Evolutionary conservation across 768 basidiomycete species (phyloP).

Genomic region (Russula vinacea): DNA sequence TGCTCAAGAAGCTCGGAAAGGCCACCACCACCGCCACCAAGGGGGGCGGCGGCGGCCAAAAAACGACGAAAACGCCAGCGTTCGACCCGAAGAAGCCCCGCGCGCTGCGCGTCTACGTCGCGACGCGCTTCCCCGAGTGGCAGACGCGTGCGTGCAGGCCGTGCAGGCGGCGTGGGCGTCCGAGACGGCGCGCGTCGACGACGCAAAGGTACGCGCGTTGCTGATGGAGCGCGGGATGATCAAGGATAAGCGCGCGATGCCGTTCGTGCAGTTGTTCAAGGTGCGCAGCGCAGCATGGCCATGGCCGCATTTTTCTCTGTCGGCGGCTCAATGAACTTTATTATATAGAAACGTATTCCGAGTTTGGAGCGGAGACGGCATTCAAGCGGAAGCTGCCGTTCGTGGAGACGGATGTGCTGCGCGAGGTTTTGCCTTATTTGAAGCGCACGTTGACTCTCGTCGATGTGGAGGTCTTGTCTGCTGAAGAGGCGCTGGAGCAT

Average conservation of each 20-base stretch:
- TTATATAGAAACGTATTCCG: slow-evolving; percentile 81
- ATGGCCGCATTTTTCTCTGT: too few relatives aligned
- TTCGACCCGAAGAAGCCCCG: slow-evolving; percentile 88
- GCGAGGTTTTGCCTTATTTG: slow-evolving; percentile 73
- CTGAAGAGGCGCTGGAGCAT: slow-evolving; percentile 61
- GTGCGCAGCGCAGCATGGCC: slow-evolving; percentile 46
- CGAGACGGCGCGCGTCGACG: slow-evolving; percentile 67
- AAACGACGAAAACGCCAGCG: slow-evolving; percentile 34
- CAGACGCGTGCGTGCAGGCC: slow-evolving; percentile 76
- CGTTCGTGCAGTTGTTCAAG: slow-evolving; percentile 91
- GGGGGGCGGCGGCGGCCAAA: too few relatives aligned
- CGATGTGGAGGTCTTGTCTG: slow-evolving; percentile 67
- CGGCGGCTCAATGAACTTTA: too few relatives aligned
- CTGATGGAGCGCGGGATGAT: slow-evolving; percentile 72
- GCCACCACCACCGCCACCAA: too few relatives aligned
- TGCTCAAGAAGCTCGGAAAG: slow-evolving; percentile 81
- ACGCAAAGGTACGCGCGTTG: slow-evolving; percentile 67
- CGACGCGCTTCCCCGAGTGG: slow-evolving; percentile 90
- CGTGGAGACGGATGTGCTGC: slow-evolving; percentile 72
- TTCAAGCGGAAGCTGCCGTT: slow-evolving; percentile 83
- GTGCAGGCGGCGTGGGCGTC: slow-evolving; percentile 65
- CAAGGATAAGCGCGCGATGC: slow-evolving; percentile 96
- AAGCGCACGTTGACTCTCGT: slow-evolving; percentile 69
- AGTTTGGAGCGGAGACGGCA: slow-evolving; percentile 69
- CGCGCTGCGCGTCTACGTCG: slow-evolving; percentile 84